Evolutionary conservation across 1,284 basidiomycete genomes (phyloP), one percentile per base, ranked within the genome.

Genomic region (Cronartium quercuum): DNA sequence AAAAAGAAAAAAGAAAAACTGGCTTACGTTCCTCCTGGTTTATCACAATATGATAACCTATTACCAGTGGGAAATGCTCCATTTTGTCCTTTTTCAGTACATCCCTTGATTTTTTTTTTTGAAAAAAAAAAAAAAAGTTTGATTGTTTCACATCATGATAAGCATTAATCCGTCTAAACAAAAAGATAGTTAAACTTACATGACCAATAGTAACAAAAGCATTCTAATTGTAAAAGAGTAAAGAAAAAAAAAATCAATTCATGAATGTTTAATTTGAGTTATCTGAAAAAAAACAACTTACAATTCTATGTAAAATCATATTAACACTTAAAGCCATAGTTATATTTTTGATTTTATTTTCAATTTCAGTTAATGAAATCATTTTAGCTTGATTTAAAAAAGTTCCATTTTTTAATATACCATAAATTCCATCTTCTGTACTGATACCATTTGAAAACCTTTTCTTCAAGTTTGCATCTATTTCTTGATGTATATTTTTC

Each of bases 11-110:
- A 40, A 12, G 35, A 37, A 0, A 58, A 24, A 10, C n/a, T 44
- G 12, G 51, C 69, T 71, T 38, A 71, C 69, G 69, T 64, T 63
- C 69, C 69, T 24, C 29, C 62, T 24, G 69, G 69, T 57, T 38
- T 71, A n/a, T 64, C 35, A 51, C 69, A 71, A 38, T 60, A 71
- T 24, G 69, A 71, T 29, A 71, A 13, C 12, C n/a, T 42, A n/a
- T 10, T 41, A 7, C n/a, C 35, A 51, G 64, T 62, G 15, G 60
- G n/a, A n/a, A 41, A 65, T 35, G 69, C 69, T 6, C 69, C 69
- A 41, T 71, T 71, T 40, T 24, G 21, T 9, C 69, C 69, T 62
- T 60, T 51, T n/a, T 65, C 69, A 6, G 21, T 63, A 55, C 69
- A 71, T 7, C 38, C 29, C 62, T 71, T 18, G 29, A 4, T 18